phyloP scores from a whole-genome alignment of 352 stramenopile genomes.

The Phytophthora cryptogea region DNA sequence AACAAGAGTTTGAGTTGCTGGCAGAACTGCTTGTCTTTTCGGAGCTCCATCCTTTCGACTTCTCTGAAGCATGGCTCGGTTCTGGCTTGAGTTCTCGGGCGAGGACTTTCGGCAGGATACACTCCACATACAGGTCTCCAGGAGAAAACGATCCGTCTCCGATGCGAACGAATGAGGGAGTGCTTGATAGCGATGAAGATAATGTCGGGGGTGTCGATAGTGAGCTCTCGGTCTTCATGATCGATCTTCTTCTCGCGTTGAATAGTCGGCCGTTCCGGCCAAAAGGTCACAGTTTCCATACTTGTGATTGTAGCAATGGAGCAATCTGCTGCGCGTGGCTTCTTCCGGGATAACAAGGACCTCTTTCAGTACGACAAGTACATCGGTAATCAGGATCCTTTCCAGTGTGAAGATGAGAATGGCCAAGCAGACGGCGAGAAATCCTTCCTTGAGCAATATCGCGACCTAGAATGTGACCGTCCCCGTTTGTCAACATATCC shows the following conservation, averaged over 20 bases:
- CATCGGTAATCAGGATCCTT: conserved; percentile 34
- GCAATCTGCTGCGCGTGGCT: conserved; percentile 27
- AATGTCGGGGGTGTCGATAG: conserved; percentile 26
- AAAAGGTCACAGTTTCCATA: conserved; percentile 10
- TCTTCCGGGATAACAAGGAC: conserved; percentile 66
- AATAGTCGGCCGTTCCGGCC: conserved; percentile 13
- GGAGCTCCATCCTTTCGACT: conserved; percentile 10
- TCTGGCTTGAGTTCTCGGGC: conserved; percentile 22
- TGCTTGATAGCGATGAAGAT: conserved; percentile 26
- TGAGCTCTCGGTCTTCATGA: conserved; percentile 27
- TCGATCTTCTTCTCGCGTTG: conserved; percentile 1
- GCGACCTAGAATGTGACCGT: conserved; percentile 35
- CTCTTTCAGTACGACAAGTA: conserved; percentile 74
- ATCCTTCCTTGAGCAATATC: conserved; percentile 60
- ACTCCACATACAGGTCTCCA: conserved; percentile 61
- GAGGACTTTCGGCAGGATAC: conserved; percentile 51
- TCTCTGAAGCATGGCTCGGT: conserved; percentile 4
- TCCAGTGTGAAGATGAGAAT: conserved; percentile 5
- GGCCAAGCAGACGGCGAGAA: conserved; percentile 7
- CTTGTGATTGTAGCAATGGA: conserved; percentile 17
- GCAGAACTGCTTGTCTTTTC: conserved; percentile 22
- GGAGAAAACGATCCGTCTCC: conserved; percentile 57
- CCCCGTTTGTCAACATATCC: conserved; percentile 2
- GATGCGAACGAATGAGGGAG: conserved; percentile 53
- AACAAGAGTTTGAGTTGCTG: conserved; percentile 17